These are phyloP conservation scores for Sungouiella blattae DNA, from an alignment of 805 yeast species.

Conservation along the genomic window DNA sequence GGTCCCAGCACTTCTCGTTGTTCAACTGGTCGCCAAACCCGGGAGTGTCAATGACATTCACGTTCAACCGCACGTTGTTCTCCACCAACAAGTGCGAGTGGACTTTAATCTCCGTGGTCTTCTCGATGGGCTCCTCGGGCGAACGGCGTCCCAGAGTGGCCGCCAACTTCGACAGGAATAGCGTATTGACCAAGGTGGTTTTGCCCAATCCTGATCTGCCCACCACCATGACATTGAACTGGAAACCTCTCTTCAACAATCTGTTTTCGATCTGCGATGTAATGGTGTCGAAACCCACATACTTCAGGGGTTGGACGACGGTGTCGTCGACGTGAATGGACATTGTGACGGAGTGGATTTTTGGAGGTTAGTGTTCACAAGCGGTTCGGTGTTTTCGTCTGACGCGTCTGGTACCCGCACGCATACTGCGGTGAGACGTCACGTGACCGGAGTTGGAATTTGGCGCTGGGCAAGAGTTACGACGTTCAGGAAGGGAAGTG, in stretches of 20 bases:
- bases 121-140: constrained; percentile 69
- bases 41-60: constrained; percentile 93
- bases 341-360: constrained; percentile 6
- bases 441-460: too few relatives aligned
- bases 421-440: neutral
- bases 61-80: constrained; percentile 79
- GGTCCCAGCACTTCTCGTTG: constrained; percentile 96
- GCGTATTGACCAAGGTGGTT: constrained; percentile 84
- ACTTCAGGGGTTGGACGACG: constrained; percentile 56
- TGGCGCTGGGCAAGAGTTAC: too few relatives aligned
- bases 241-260: constrained; percentile 87
- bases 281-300: constrained; percentile 96
- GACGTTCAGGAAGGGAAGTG: too few relatives aligned
- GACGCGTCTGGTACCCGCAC: constrained; percentile 7
- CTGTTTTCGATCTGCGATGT: constrained; percentile 93
- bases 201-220: constrained; percentile 92
- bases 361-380: neutral
- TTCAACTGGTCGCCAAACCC: constrained; percentile 97
- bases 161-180: constrained; percentile 79
- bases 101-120: constrained; percentile 81
- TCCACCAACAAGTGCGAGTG: constrained; percentile 71
- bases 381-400: constrained; percentile 1
- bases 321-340: constrained; percentile 16
- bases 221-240: constrained; percentile 90
- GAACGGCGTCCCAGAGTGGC: constrained; percentile 69